Evolutionary conservation across 805 yeast genomes (phyloP).

Genomic region (Yamadazyma olivae): DNA sequence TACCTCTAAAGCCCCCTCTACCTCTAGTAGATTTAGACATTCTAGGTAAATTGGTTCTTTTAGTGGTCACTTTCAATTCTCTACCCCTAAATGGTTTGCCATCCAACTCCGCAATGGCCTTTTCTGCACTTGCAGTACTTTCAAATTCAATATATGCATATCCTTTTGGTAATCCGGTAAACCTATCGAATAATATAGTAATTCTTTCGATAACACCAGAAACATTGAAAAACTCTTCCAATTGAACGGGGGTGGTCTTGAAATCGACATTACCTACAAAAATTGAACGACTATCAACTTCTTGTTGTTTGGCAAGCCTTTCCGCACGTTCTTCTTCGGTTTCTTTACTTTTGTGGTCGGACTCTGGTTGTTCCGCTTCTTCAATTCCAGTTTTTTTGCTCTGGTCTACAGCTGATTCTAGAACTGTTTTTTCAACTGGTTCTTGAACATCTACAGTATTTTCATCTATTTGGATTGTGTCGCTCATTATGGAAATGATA

Average conservation of each 20-base stretch:
- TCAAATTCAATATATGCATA: conserved; percentile 65
- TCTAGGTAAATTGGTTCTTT: conserved; percentile 56
- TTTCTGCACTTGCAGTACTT: conserved; percentile 34
- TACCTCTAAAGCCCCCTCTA: conserved; percentile 33
- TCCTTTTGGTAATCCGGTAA: conserved; percentile 50
- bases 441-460: too few species aligned
- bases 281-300: conserved; percentile 50
- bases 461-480: too few species aligned
- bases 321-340: conserved; percentile 30
- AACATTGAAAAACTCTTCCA: conserved; percentile 44
- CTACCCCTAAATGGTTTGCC: conserved; percentile 45
- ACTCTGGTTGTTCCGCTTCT: neutral
- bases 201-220: conserved; percentile 50
- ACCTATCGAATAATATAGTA: conserved; percentile 47
- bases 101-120: conserved; percentile 44
- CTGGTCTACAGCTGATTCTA: neutral
- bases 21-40: conserved; percentile 26
- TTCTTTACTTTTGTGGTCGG: conserved; percentile 17
- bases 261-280: conserved; percentile 52
- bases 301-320: conserved; percentile 38
- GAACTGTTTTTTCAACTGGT: neutral
- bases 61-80: conserved; percentile 44
- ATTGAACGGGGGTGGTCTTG: conserved; percentile 46
- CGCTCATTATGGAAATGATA: too few species aligned
- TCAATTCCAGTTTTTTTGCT: neutral